Percentiles rank a stretch among this genome's conserved stretches.
Conservation (phyloP, 768 basidiomycete species). For the Xerocomus brunneocitrinus region DNA sequence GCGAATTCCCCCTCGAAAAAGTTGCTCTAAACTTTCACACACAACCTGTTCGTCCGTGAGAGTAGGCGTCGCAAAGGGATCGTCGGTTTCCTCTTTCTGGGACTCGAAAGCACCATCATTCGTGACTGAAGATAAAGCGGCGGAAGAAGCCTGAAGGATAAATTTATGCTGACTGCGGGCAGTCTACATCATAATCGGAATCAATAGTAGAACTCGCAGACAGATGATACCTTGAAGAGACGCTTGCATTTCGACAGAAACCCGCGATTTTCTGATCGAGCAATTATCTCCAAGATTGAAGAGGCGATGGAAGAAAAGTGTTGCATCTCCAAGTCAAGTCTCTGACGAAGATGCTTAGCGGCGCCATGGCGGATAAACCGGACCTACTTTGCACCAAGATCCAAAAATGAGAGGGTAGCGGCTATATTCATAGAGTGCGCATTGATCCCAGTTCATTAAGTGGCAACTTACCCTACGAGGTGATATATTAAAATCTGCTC, state of each 20-base stretch:
- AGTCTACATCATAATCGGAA: slow-evolving; percentile 17
- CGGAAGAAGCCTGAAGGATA: slow-evolving; percentile 26
- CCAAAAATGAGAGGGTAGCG: slow-evolving; percentile 80
- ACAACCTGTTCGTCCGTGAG: slow-evolving; percentile 37
- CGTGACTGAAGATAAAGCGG: slow-evolving; percentile 25
- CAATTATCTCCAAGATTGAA: slow-evolving; percentile 48
- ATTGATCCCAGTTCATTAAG: slow-evolving; percentile 6
- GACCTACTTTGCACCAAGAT: slow-evolving; percentile 53
- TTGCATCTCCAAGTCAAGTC: slow-evolving; percentile 49
- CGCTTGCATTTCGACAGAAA: slow-evolving; percentile 45
- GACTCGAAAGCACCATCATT: slow-evolving; percentile 3
- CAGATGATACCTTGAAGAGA: slow-evolving; percentile 44
- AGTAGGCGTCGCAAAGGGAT: neutral
- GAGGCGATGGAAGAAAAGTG: slow-evolving; percentile 46
- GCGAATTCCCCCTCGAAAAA: slow-evolving; percentile 40
- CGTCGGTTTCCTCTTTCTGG: slow-evolving; percentile 12
- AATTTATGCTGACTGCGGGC: slow-evolving; percentile 22
- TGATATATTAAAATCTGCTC: slow-evolving; percentile 54
- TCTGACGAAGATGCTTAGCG: slow-evolving; percentile 34
- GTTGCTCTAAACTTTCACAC: slow-evolving; percentile 38
- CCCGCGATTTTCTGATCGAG: slow-evolving; percentile 44
- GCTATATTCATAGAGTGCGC: slow-evolving; percentile 34
- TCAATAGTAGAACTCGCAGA: slow-evolving; percentile 1
- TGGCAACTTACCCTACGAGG: slow-evolving; percentile 48
- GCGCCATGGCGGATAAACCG: slow-evolving; percentile 2